Conservation (phyloP, 2,329 filamentous ascomycete genomes). For the Colletotrichum salicis region DNA sequence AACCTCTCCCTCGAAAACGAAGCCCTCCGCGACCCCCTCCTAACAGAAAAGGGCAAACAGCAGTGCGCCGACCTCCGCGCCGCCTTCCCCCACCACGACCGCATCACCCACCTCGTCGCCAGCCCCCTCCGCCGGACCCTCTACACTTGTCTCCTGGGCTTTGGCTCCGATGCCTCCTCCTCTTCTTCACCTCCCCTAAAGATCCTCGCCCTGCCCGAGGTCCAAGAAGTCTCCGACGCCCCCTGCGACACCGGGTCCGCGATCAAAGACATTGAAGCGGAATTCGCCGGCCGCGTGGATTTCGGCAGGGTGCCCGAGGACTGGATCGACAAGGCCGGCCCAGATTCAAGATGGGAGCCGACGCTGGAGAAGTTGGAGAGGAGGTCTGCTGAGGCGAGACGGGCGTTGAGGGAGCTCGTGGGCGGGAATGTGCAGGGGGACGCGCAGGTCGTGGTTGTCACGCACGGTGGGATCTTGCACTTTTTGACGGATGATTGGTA, state of each 20-base stretch:
- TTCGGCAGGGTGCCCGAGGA: constrained; percentile 67
- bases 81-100: constrained; percentile 71
- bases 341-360: constrained; percentile 53
- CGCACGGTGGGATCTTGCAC: constrained; percentile 86
- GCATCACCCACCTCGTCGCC: constrained; percentile 77
- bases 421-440: constrained; percentile 54
- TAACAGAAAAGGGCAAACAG: constrained; percentile 79
- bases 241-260: constrained; percentile 81
- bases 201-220: constrained; percentile 76
- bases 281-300: constrained; percentile 74
- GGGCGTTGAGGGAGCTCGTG: constrained; percentile 64
- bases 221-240: constrained; percentile 81
- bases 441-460: constrained; percentile 77
- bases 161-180: constrained; percentile 62
- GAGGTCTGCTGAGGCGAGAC: constrained; percentile 69
- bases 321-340: constrained; percentile 77
- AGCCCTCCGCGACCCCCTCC: constrained; percentile 77
- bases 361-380: constrained; percentile 63
- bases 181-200: constrained; percentile 26
- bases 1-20: constrained; percentile 80
- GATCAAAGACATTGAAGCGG: constrained; percentile 61
- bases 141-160: constrained; percentile 78
- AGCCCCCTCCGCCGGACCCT: constrained; percentile 86
- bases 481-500: constrained; percentile 86
- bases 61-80: constrained; percentile 76